A percentile compares a stretch with the other conserved stretches of the same genome.
Conservation (phyloP, 2,329 filamentous ascomycete genomes). For the Aschersonia sp. region DNA sequence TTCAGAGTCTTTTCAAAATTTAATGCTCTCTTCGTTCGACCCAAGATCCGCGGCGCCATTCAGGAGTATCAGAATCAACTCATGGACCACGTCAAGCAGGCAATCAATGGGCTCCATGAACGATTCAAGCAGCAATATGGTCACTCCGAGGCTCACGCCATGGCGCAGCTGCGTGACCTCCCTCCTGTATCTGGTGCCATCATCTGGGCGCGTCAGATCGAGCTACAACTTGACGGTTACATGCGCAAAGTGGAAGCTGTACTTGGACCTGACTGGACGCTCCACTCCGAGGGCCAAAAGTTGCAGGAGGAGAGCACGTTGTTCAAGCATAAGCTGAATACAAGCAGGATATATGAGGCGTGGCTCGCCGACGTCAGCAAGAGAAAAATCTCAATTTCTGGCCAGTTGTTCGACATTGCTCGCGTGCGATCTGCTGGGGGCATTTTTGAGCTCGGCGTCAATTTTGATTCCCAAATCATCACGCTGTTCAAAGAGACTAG, state of each 20-base stretch:
- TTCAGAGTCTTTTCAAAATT: conserved; percentile 99
- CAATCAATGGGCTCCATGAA: conserved; percentile 85
- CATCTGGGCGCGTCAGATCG: conserved; percentile 94
- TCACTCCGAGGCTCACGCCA: conserved; percentile 91
- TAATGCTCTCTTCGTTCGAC: conserved; percentile 93
- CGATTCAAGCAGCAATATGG: conserved; percentile 98
- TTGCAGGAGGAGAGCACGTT: conserved; percentile 80
- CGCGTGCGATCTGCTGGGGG: conserved; percentile 86
- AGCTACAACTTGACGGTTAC: conserved; percentile 86
- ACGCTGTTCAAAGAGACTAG: conserved; percentile 97
- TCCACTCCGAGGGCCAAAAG: conserved; percentile 91
- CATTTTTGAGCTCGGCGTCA: conserved; percentile 75
- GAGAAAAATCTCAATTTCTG: conserved; percentile 81
- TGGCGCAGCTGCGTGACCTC: conserved; percentile 92
- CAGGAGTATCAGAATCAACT: conserved; percentile 96
- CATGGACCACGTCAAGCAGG: conserved; percentile 94
- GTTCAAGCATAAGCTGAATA: conserved; percentile 94
- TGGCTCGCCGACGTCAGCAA: conserved; percentile 86
- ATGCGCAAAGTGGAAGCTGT: conserved; percentile 99
- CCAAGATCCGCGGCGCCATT: conserved; percentile 97
- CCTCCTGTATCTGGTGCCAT: conserved; percentile 94
- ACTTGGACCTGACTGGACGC: conserved; percentile 81
- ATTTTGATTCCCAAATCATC: conserved; percentile 95
- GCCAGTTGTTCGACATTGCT: conserved; percentile 78
- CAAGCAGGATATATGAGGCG: conserved; percentile 82